Percentiles rank a stretch among this genome's conserved stretches.
These are phyloP conservation scores for Microsporum canis DNA, from an alignment of 2,329 filamentous ascomycete species.

Conservation along the genomic window DNA sequence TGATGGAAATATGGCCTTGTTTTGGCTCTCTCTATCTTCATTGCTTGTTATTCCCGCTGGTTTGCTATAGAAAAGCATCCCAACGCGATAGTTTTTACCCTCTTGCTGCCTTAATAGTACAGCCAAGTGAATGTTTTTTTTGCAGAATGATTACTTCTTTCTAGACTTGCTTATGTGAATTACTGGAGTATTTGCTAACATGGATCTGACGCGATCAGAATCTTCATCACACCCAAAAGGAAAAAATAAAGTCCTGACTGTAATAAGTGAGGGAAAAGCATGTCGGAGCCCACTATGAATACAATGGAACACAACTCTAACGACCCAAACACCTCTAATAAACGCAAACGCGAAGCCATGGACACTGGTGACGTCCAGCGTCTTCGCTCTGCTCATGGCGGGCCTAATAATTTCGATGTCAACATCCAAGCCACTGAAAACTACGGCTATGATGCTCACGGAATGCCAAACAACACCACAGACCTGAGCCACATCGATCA, in stretches of 20 bases:
- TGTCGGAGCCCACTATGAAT: slow-evolving; percentile 32
- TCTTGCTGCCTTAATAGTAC: not conserved
- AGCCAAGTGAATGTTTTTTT: not conserved
- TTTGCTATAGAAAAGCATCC: not conserved
- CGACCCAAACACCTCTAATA: slow-evolving; percentile 10
- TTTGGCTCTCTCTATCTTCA: no score
- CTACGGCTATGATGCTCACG: slow-evolving; percentile 27
- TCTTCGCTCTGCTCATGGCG: slow-evolving; percentile 14
- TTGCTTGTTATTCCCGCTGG: not conserved
- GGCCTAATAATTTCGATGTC: slow-evolving; percentile 21
- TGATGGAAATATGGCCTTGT: not conserved
- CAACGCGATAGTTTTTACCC: not conserved
- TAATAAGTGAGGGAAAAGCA: slow-evolving; percentile 10
- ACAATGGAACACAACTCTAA: slow-evolving; percentile 24
- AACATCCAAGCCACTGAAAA: slow-evolving; percentile 18
- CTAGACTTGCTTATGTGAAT: not conserved
- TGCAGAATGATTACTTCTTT: not conserved
- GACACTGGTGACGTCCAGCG: slow-evolving; percentile 32
- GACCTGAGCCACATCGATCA: slow-evolving; percentile 35
- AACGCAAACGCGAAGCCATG: slow-evolving; percentile 34
- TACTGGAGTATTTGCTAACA: not conserved
- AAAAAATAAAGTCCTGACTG: not conserved
- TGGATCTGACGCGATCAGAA: not conserved
- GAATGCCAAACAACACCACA: slow-evolving; percentile 26
- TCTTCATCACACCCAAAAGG: not conserved